Conservation (phyloP, 2,329 filamentous ascomycete genomes). For the Penicillium sp. region DNA sequence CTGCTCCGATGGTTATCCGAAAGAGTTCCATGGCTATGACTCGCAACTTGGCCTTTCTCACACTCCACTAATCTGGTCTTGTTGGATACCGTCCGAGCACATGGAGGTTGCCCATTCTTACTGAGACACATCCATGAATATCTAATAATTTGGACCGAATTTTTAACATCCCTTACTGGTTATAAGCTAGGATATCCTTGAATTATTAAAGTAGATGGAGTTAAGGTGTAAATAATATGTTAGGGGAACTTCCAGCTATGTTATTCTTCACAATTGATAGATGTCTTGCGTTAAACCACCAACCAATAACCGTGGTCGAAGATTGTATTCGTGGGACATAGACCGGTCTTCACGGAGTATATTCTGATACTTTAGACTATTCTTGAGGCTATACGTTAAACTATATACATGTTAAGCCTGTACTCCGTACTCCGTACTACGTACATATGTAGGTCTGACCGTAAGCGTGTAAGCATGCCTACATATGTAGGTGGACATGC, state of each 20-base stretch:
- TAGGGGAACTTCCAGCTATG: background rate
- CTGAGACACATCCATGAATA: background rate
- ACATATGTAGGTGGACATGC: background rate
- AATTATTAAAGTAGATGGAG: background rate
- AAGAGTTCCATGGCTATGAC: background rate
- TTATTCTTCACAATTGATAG: slow-evolving; percentile 2
- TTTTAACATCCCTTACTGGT: background rate
- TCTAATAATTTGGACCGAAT: background rate
- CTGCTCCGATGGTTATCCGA: background rate
- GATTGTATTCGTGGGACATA: background rate
- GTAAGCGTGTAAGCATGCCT: slow-evolving; percentile 2
- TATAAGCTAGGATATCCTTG: background rate
- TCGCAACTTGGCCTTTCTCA: background rate
- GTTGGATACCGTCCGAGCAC: slow-evolving; percentile 17
- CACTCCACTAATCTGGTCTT: slow-evolving; percentile 8
- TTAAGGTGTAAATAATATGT: background rate
- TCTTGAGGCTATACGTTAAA: background rate
- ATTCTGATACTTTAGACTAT: background rate
- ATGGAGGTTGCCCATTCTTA: background rate
- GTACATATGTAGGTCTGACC: slow-evolving; percentile 10
- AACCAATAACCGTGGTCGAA: background rate
- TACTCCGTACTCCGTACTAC: background rate
- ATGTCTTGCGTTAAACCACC: slow-evolving; percentile 1
- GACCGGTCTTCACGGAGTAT: background rate
- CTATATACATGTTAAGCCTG: background rate